Evolutionary conservation across 2,329 filamentous ascomycete species (phyloP), one percentile per base, ranked within the genome.

Genomic region (Lecanicillium sp.): DNA sequence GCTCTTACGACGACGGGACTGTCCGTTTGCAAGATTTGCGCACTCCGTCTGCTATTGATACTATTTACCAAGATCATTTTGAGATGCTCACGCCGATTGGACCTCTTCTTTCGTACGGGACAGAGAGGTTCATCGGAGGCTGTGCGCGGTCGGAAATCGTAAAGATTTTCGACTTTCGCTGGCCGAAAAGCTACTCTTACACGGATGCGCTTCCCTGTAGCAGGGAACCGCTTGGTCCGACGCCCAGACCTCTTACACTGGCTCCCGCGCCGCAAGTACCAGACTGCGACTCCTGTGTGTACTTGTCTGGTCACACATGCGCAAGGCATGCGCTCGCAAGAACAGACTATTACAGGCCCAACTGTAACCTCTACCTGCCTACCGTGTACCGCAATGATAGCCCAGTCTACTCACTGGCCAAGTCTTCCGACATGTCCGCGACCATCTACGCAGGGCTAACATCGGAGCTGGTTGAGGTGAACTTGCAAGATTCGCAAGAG

Each of bases 141-240:
- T 63, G 60, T 41, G 58, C 58, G 7, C 52, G 55, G 25, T 54
- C 55, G 4, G 52, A 58, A 2, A 51, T 57, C 6, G 38, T 71
- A 44, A 67, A 68, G 44, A 47, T 68, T 5, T 71, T 70, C 35
- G 68, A 71, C 52, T 65, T 66, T 37, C 64, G 68, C 13, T 68
- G 65, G 65, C 43, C 58, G 0, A 61, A 56, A n/a, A 33, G 40
- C n/a, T 70, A 70, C 46, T 51, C 60, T 38, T 59, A 70, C 49
- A 66, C 64, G 3, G 53, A 60, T 2, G 58, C 57, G 1, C 53
- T 70, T 13, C 56, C 64, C 1, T 71, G 67, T 46, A 48, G 55
- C 16, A 40, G 18, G 16, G 41, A 43, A 2, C 34, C 36, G 3
- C 67, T 67, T 0, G 59, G 58, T 28, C 65, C 65, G 7, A 32